A percentile compares a stretch with the other conserved stretches of the same genome.
phyloP scores from a whole-genome alignment of 768 basidiomycete species.

The Mycena metata region DNA sequence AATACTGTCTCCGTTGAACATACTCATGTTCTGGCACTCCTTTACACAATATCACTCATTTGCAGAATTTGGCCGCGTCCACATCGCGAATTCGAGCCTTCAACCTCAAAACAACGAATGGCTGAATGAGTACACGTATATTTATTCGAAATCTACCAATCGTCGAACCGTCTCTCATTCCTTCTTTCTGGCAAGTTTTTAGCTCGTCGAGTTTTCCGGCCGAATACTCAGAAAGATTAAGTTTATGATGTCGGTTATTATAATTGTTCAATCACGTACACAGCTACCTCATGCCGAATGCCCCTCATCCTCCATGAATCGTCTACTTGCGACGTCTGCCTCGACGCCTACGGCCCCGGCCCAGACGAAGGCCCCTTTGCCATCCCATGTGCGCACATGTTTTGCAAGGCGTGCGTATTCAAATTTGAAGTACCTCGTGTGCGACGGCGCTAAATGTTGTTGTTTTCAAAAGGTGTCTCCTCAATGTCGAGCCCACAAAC shows the following conservation, averaged over 20 bases:
- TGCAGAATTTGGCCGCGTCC: too few species aligned
- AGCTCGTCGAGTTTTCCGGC: too few species aligned
- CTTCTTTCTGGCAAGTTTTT: too few species aligned
- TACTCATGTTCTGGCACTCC: too few species aligned
- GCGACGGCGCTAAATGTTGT: slow-evolving; percentile 15
- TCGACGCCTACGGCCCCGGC: slow-evolving; percentile 70
- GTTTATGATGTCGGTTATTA: background rate
- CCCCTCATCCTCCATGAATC: slow-evolving; percentile 74
- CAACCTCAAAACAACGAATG: too few species aligned
- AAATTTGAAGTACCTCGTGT: slow-evolving; percentile 18
- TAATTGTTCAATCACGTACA: too few species aligned
- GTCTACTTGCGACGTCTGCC: slow-evolving; percentile 83
- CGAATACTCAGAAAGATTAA: slow-evolving; percentile 22
- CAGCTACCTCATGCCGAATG: slow-evolving; percentile 42
- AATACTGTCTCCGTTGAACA: too few species aligned
- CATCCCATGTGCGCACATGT: slow-evolving; percentile 84
- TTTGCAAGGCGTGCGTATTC: slow-evolving; percentile 72
- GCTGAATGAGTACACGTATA: too few species aligned
- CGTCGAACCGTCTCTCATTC: too few species aligned
- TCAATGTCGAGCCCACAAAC: slow-evolving; percentile 60
- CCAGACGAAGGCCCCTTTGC: slow-evolving; percentile 70
- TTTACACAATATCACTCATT: too few species aligned
- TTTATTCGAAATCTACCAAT: too few species aligned
- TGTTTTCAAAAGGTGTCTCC: slow-evolving; percentile 63
- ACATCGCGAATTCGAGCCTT: too few species aligned